These are phyloP conservation scores for Glaciozyma antarctica DNA, from an alignment of 768 basidiomycete genomes.

Conservation along the genomic window DNA sequence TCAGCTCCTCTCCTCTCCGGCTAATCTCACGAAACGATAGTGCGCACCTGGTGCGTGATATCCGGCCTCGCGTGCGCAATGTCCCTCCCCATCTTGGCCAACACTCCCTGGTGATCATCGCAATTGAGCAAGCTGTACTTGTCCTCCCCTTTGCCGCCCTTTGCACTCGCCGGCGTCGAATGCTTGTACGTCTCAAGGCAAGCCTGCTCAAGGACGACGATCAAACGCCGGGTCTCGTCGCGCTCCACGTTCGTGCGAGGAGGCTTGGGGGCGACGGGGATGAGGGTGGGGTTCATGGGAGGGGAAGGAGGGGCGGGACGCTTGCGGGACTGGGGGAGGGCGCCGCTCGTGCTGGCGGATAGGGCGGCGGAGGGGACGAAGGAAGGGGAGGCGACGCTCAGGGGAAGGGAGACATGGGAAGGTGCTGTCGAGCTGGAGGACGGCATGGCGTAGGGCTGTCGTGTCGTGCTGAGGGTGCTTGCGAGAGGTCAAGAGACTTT, in stretches of 20 bases:
- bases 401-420: neutral
- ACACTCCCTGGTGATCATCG: slow-evolving; percentile 92
- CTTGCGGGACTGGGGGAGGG: slow-evolving; percentile 24
- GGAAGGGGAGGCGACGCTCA: slow-evolving; percentile 28
- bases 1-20: neutral
- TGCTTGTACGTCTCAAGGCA: slow-evolving; percentile 86
- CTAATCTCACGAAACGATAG: neutral
- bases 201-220: slow-evolving; percentile 84
- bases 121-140: slow-evolving; percentile 97
- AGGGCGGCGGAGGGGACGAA: slow-evolving; percentile 21
- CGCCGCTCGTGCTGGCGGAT: slow-evolving; percentile 16
- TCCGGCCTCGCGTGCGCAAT: slow-evolving; percentile 99
- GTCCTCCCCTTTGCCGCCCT: slow-evolving; percentile 56
- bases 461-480: too few relatives aligned
- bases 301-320: slow-evolving; percentile 29
- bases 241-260: slow-evolving; percentile 42
- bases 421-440: slow-evolving; percentile 17
- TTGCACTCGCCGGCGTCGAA: slow-evolving; percentile 54
- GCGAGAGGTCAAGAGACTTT: too few relatives aligned
- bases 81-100: slow-evolving; percentile 94
- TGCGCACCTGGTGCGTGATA: slow-evolving; percentile 90
- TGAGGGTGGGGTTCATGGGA: slow-evolving; percentile 32
- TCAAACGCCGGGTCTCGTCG: slow-evolving; percentile 55
- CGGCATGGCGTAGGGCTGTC: neutral
- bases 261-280: slow-evolving; percentile 30